Percentiles rank a stretch among this genome's conserved stretches.
Evolutionary conservation across 2,329 filamentous ascomycete species (phyloP).

Genomic region (Paecilomyces formosus): DNA sequence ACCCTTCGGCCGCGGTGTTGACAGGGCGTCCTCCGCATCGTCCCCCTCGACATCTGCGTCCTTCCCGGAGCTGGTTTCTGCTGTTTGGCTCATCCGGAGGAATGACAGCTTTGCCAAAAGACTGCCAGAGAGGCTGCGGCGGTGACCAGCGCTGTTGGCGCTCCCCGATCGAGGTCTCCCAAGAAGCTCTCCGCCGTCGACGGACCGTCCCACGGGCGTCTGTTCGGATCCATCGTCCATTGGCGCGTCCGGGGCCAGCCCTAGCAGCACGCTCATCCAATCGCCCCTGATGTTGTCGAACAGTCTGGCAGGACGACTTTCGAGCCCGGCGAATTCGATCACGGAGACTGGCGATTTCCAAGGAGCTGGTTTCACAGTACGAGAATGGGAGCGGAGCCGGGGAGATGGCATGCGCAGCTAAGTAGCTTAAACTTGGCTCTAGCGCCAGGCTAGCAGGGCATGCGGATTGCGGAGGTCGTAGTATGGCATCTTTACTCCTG

Average conservation of each 20-base stretch:
- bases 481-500: too few species aligned
- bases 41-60: constrained; percentile 16
- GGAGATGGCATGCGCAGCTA: not conserved
- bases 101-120: constrained; percentile 65
- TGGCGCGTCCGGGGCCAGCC: constrained; percentile 16
- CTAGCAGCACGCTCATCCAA: constrained; percentile 16
- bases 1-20: constrained; percentile 32
- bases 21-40: constrained; percentile 11
- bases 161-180: constrained; percentile 10
- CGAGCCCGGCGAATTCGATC: constrained; percentile 2
- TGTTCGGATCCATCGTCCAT: constrained; percentile 26
- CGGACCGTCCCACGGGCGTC: constrained; percentile 18
- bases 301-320: not conserved
- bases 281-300: not conserved
- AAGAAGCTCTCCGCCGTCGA: constrained; percentile 11
- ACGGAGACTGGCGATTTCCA: not conserved
- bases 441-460: not conserved
- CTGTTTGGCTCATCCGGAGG: constrained; percentile 44
- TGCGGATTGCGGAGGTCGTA: not conserved
- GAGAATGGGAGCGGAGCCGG: not conserved
- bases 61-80: constrained; percentile 24
- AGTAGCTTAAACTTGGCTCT: not conserved
- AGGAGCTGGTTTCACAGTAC: not conserved
- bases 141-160: constrained; percentile 29
- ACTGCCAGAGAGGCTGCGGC: constrained; percentile 54